A percentile compares a stretch with the other conserved stretches of the same genome.
Evolutionary conservation across 2,329 filamentous ascomycete species (phyloP).

Genomic region (Rhinocladiella similis): DNA sequence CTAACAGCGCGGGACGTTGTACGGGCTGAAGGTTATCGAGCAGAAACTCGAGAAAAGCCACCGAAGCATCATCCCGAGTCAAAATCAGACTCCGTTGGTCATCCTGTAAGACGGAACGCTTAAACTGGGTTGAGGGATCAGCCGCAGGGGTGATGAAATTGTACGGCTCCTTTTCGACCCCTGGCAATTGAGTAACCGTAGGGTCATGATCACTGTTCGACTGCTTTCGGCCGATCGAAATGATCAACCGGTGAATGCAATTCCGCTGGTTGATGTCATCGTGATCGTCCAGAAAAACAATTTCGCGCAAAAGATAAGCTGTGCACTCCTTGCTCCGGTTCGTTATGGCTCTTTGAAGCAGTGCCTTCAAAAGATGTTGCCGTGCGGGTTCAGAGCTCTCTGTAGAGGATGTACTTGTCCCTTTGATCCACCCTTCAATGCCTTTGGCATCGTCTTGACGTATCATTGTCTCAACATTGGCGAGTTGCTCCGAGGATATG

Average conservation of each 20-base stretch:
- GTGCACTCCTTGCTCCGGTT: constrained; percentile 75
- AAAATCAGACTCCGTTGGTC: constrained; percentile 60
- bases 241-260: constrained; percentile 87
- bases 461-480: constrained; percentile 71
- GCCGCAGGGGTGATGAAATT: constrained; percentile 80
- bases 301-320: constrained; percentile 65
- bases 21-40: constrained; percentile 67
- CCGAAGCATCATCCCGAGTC: constrained; percentile 70
- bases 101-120: constrained; percentile 66
- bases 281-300: constrained; percentile 75
- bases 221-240: constrained; percentile 80
- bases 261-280: constrained; percentile 95
- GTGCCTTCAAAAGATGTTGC: constrained; percentile 41
- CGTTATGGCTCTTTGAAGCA: constrained; percentile 56
- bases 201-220: constrained; percentile 54
- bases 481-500: constrained; percentile 67
- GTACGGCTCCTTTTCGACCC: constrained; percentile 56
- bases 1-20: constrained; percentile 68
- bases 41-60: constrained; percentile 64
- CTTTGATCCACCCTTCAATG: constrained; percentile 32
- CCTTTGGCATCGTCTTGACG: constrained; percentile 64
- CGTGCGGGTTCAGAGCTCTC: constrained; percentile 25
- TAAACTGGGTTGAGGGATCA: constrained; percentile 63
- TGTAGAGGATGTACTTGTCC: constrained; percentile 11
- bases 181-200: constrained; percentile 52